Conservation (phyloP, 192 early-diverging fungal genomes). For the Coemansia guatemalensis region DNA sequence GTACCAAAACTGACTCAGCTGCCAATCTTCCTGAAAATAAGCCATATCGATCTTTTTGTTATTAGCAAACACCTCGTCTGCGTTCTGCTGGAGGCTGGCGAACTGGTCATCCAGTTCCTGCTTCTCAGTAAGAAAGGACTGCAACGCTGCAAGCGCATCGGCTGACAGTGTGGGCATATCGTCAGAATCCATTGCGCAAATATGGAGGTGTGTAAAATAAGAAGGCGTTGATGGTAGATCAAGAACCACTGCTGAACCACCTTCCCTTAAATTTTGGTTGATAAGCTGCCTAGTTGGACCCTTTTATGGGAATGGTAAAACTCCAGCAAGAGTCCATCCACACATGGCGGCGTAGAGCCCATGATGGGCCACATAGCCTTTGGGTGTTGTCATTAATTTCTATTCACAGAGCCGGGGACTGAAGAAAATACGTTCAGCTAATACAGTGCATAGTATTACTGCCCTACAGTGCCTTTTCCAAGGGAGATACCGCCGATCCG, state of each 20-base stretch:
- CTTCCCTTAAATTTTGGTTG: background rate
- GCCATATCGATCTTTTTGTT: constrained; percentile 57
- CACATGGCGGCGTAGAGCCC: too few species aligned
- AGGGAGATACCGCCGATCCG: constrained; percentile 25
- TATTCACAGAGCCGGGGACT: background rate
- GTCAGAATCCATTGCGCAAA: constrained; percentile 18
- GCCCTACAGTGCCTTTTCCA: constrained; percentile 1
- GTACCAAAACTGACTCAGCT: constrained; percentile 64
- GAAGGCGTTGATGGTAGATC: background rate
- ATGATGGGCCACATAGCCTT: too few species aligned
- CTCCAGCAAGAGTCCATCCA: too few species aligned
- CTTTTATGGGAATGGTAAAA: background rate
- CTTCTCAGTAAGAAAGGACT: constrained; percentile 67
- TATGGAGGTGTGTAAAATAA: background rate
- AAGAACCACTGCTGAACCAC: background rate
- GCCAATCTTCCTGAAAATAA: constrained; percentile 80
- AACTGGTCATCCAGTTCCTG: constrained; percentile 62
- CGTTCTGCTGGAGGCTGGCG: constrained; percentile 58
- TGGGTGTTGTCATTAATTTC: background rate
- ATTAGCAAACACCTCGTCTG: constrained; percentile 51
- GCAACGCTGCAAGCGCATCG: constrained; percentile 58
- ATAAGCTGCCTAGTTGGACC: background rate
- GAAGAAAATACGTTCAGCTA: background rate
- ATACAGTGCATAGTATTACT: background rate
- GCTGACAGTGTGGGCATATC: constrained; percentile 44